Conservation (phyloP, 768 basidiomycete species). For the Lactarius sanguifluus region DNA sequence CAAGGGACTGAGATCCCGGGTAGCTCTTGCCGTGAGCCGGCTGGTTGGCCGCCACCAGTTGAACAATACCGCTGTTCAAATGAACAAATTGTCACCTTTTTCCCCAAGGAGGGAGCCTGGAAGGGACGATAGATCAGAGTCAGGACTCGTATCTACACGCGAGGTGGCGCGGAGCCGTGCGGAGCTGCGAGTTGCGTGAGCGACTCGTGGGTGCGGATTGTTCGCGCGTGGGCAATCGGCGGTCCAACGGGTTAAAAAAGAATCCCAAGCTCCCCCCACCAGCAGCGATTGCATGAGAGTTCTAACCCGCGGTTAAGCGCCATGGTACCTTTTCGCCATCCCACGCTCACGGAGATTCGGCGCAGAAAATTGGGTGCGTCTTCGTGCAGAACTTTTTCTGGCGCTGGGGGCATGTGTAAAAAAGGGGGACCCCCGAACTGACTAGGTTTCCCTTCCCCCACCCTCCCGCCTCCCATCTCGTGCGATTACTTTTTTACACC, state of each 20-base stretch:
- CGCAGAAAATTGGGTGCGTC: slow-evolving; percentile 8
- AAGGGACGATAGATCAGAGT: neutral
- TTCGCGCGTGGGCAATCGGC: slow-evolving; percentile 3
- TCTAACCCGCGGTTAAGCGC: slow-evolving; percentile 4
- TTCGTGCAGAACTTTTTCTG: neutral
- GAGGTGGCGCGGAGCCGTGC: slow-evolving; percentile 3
- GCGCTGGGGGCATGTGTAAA: slow-evolving; percentile 7
- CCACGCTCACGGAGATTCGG: slow-evolving; percentile 25
- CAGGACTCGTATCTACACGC: neutral
- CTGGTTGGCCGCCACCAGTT: neutral
- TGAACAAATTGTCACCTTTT: neutral
- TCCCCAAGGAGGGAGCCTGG: neutral
- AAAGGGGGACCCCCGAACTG: slow-evolving; percentile 5
- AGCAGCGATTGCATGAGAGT: neutral
- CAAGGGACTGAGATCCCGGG: slow-evolving; percentile 1
- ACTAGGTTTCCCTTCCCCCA: neutral
- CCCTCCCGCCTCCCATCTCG: neutral
- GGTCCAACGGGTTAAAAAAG: neutral
- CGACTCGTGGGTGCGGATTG: slow-evolving; percentile 21
- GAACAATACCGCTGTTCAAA: slow-evolving; percentile 1
- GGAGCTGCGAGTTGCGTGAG: neutral
- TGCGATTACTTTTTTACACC: neutral
- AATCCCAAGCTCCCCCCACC: neutral
- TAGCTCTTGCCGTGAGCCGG: slow-evolving; percentile 1
- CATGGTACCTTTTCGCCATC: slow-evolving; percentile 12